Percentiles rank a stretch among this genome's conserved stretches.
Evolutionary conservation across 768 basidiomycete species (phyloP).

Genomic region (Pleurotus tuber-regium): DNA sequence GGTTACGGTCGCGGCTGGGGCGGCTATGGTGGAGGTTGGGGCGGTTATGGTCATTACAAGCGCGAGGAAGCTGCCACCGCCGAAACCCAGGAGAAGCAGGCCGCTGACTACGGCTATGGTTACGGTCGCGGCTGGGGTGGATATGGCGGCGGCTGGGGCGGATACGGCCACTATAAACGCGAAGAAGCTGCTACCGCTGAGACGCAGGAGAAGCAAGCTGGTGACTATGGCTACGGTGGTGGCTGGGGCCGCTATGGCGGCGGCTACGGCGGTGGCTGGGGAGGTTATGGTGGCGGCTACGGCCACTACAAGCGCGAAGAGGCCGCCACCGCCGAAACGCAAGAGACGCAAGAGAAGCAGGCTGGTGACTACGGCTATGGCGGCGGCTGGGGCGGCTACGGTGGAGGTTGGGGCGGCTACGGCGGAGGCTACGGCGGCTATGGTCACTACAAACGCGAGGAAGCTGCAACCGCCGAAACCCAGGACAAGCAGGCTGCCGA

Average conservation of each 20-base stretch:
- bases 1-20: too few relatives aligned
- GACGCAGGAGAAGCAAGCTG: neutral
- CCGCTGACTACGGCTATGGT: neutral
- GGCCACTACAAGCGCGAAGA: neutral
- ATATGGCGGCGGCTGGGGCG: neutral
- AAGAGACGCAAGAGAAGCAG: neutral
- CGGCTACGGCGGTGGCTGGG: neutral
- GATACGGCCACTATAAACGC: slow-evolving; percentile 3
- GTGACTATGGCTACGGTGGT: slow-evolving; percentile 1
- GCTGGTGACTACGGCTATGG: neutral
- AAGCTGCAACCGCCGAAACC: neutral
- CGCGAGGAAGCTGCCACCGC: too few relatives aligned
- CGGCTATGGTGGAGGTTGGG: too few relatives aligned
- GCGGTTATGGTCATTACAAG: too few relatives aligned
- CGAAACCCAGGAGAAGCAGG: too few relatives aligned
- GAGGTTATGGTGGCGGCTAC: neutral
- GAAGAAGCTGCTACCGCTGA: slow-evolving; percentile 4
- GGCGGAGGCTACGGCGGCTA: neutral
- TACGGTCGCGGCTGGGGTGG: too few relatives aligned
- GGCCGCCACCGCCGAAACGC: neutral
- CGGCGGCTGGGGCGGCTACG: neutral
- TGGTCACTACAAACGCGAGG: neutral
- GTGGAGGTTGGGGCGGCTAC: neutral
- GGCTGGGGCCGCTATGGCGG: neutral
- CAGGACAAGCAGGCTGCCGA: slow-evolving; percentile 1